Evolutionary conservation across 2,329 filamentous ascomycete genomes (phyloP).

Genomic region (Colletotrichum sidae): DNA sequence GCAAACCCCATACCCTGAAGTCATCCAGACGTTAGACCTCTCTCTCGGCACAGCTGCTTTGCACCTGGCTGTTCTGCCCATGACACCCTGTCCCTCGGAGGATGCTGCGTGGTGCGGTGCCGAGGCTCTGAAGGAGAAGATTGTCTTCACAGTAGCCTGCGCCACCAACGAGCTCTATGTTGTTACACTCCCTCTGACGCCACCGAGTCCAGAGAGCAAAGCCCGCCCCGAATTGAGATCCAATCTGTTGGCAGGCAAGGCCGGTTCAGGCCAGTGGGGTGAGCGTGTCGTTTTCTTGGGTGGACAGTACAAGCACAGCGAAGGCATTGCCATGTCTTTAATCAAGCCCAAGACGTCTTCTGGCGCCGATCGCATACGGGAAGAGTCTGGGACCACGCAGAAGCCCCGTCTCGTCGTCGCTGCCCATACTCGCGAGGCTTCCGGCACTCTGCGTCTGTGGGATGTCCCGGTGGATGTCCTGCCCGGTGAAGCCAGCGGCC

Average conservation of each 20-base stretch:
- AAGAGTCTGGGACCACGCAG: conserved; percentile 25
- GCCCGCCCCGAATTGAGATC: conserved; percentile 63
- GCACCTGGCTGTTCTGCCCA: conserved; percentile 67
- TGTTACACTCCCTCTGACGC: conserved; percentile 69
- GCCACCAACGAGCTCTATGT: conserved; percentile 68
- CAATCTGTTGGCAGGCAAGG: conserved; percentile 63
- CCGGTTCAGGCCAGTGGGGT: conserved; percentile 72
- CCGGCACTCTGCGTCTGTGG: conserved; percentile 69
- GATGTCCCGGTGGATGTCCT: conserved; percentile 63
- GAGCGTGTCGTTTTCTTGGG: conserved; percentile 66
- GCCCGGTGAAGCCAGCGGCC: conserved; percentile 40
- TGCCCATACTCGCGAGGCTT: conserved; percentile 69
- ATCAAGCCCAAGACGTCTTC: conserved; percentile 52
- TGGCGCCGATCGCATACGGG: conserved; percentile 26
- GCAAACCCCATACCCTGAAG: conserved; percentile 60
- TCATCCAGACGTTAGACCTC: conserved; percentile 72
- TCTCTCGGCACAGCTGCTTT: conserved; percentile 66
- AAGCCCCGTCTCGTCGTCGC: conserved; percentile 65
- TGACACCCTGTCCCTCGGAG: conserved; percentile 60
- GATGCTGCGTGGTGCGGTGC: conserved; percentile 61
- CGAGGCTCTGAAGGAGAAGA: conserved; percentile 64
- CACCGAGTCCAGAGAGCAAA: conserved; percentile 71
- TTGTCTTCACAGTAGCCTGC: conserved; percentile 72
- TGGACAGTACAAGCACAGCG: conserved; percentile 64
- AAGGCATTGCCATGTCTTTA: conserved; percentile 67